Evolutionary conservation across 148 eudicot species (phyloP).

Genomic region (Chenopodium berlandieri): DNA sequence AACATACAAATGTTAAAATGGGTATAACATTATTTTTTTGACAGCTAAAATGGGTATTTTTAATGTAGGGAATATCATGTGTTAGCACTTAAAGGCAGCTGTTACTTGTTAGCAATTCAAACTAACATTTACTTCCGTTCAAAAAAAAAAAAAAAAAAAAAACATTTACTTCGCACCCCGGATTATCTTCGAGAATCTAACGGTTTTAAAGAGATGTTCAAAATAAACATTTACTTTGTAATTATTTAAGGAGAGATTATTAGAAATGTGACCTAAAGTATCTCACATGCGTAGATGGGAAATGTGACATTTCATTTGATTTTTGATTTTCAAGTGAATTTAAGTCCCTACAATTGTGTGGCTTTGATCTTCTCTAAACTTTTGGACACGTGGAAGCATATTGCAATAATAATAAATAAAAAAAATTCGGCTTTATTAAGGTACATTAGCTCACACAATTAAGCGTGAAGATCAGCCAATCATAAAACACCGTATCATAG

Average conservation of each 20-base stretch:
- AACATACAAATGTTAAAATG: no score
- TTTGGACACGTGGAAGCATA: conserved; percentile 11
- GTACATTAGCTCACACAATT: conserved; percentile 10
- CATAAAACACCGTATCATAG: background rate
- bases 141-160: no score
- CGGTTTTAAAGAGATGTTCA: no score
- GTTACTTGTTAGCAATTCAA: no score
- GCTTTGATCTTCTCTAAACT: conserved; percentile 8
- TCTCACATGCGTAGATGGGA: background rate
- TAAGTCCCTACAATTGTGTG: conserved; percentile 19
- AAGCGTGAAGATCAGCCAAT: conserved; percentile 2
- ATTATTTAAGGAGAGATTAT: background rate
- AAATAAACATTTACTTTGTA: no score
- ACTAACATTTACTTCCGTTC: no score
- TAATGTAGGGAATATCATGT: no score
- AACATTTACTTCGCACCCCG: no score
- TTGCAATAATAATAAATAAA: background rate
- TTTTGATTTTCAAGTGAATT: conserved; percentile 2
- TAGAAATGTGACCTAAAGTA: conserved; percentile 3
- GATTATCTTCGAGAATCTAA: no score
- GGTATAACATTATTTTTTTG: no score
- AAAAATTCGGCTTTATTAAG: background rate
- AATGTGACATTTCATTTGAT: conserved; percentile 15
- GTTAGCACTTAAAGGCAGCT: no score
- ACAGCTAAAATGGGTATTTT: no score